Evolutionary conservation across 2,329 filamentous ascomycete species (phyloP), one percentile per base, ranked within the genome.

Genomic region (Xylaria sp.): DNA sequence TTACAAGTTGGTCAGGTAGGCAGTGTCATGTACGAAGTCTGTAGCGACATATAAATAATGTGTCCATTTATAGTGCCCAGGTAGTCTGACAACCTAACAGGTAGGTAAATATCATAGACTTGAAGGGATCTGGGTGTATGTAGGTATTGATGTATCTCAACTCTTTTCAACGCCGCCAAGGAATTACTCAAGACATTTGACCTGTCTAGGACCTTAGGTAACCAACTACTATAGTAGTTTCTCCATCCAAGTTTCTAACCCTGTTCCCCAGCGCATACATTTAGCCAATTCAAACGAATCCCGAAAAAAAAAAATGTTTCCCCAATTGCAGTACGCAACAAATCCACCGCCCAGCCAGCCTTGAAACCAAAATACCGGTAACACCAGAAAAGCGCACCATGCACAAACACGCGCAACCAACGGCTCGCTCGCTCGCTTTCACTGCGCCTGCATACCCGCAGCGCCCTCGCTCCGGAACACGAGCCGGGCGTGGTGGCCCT

Each of bases 401-500:
- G 18, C 22, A 43, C n/a, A 37, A 39, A 39, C 21, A 29, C n/a
- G 20, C 24, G 26, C 46, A 49, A 18, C n/a, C 18, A 11, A 29
- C 2, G 22, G 17, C 19, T 16, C 11, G 22, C 13, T n/a, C 39
- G 6, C 44, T 41, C 39, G 22, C n/a, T n/a, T 43, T 62, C 38
- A 68, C 38, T 56, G 60, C 8, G 61, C 62, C 38, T 62, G 59
- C 64, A 70, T 66, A 17, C 54, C 63, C 2, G 60, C 65, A 43
- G 60, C 64, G 44, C 65, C 61, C 18, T 64, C 73, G 39, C 72
- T 75, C 37, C 70, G 65, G 61, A 82, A 82, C n/a, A 82, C 77
- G 24, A 83, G 68, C 67, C 74, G 75, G 17, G 73, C 80, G 64
- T 82, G 79, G 54, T 74, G 75, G 34, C 78, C 80, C 43, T 74